A percentile compares a stretch with the other conserved stretches of the same genome.
Conservation (phyloP, 345 rosid species). For the Salix arbutifolia region DNA sequence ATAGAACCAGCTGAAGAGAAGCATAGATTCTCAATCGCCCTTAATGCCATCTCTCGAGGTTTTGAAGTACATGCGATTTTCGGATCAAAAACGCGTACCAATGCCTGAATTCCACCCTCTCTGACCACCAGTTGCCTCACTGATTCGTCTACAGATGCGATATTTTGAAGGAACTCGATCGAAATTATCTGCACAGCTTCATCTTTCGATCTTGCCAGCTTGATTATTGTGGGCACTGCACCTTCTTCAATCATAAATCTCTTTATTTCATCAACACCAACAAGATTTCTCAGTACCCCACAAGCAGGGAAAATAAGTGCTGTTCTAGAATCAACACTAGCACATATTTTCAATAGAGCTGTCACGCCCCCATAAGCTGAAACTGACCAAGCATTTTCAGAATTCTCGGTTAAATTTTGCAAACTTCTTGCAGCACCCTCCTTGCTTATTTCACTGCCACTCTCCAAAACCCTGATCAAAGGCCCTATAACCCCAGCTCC, state of each 20-base stretch:
- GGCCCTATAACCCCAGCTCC: constrained; percentile 68
- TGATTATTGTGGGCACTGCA: constrained; percentile 50
- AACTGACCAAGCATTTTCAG: constrained; percentile 93
- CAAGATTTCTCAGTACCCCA: constrained; percentile 73
- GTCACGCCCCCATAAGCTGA: constrained; percentile 97
- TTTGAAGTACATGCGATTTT: constrained; percentile 43
- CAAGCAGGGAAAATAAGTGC: constrained; percentile 56
- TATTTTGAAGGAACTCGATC: constrained; percentile 56
- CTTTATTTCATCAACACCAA: constrained; percentile 80
- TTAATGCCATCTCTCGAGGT: constrained; percentile 57
- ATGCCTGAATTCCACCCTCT: constrained; percentile 65
- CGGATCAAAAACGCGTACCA: constrained; percentile 61
- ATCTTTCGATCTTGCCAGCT: constrained; percentile 59
- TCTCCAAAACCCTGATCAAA: constrained; percentile 63
- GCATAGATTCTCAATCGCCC: constrained; percentile 67
- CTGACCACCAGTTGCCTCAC: constrained; percentile 44
- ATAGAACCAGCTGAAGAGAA: constrained; percentile 48
- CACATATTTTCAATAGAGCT: constrained; percentile 62
- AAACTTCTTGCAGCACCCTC: constrained; percentile 56
- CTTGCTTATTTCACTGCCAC: constrained; percentile 45
- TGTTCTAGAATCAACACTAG: constrained; percentile 29
- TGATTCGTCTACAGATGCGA: constrained; percentile 61
- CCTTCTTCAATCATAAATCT: constrained; percentile 80
- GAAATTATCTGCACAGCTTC: constrained; percentile 72
- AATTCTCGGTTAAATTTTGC: constrained; percentile 62